Evolutionary conservation across 2,329 filamentous ascomycete species (phyloP).

Genomic region (Fusarium fujikuroi): DNA sequence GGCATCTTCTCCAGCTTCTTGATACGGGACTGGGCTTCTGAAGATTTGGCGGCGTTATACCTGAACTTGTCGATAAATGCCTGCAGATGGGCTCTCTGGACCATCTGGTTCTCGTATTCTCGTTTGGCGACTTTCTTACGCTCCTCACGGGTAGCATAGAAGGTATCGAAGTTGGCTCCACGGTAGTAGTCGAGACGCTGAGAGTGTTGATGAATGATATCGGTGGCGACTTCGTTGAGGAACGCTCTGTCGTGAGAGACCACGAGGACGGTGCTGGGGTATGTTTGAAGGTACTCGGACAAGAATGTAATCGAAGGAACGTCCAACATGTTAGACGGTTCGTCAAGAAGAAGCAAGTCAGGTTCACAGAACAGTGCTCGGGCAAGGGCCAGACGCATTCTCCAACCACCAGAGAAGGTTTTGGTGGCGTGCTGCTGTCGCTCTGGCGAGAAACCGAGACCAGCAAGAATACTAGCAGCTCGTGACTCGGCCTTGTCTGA

Average conservation of each 20-base stretch:
- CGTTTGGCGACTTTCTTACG: constrained; percentile 95
- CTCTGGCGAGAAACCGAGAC: constrained; percentile 95
- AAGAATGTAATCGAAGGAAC: constrained; percentile 99
- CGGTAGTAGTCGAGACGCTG: constrained; percentile 98
- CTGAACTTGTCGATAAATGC: constrained; percentile 99
- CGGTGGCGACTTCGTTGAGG: constrained; percentile 98
- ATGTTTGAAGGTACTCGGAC: constrained; percentile 91
- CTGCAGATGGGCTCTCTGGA: constrained; percentile 89
- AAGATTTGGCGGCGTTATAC: constrained; percentile 98
- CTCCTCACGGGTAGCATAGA: constrained; percentile 98
- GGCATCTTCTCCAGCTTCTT: constrained; percentile 99
- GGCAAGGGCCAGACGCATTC: constrained; percentile 95
- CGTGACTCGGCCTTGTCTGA: constrained; percentile 97
- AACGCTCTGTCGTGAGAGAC: constrained; percentile 99
- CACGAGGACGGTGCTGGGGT: constrained; percentile 94
- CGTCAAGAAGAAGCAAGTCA: constrained; percentile 93
- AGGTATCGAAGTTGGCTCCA: constrained; percentile 94
- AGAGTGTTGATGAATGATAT: constrained; percentile 98
- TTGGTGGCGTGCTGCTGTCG: constrained; percentile 92
- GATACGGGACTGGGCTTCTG: constrained; percentile 97
- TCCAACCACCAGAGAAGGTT: constrained; percentile 99
- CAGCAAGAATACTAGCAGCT: constrained; percentile 94
- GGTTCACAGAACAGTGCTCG: constrained; percentile 98
- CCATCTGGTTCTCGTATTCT: constrained; percentile 99
- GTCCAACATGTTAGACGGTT: constrained; percentile 99